Percentiles rank a stretch among this genome's conserved stretches.
These are phyloP conservation scores for Penicillium occitanis DNA, from an alignment of 2,329 filamentous ascomycete species.

Conservation along the genomic window DNA sequence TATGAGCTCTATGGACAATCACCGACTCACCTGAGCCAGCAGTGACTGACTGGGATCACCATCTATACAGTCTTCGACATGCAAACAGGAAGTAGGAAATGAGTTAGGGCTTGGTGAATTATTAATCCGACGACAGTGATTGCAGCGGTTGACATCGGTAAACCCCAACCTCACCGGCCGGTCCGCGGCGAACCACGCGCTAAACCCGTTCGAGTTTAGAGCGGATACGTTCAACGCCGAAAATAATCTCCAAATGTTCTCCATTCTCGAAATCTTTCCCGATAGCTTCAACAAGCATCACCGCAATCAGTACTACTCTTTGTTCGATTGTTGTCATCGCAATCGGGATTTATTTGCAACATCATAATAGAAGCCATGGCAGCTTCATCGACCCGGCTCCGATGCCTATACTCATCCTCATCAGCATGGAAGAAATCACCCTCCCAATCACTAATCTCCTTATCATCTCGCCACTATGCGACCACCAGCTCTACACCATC, in stretches of 20 bases:
- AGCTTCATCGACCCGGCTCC: constrained; percentile 33
- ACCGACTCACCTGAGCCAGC: not conserved
- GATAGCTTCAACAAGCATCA: not conserved
- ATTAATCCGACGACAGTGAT: constrained; percentile 54
- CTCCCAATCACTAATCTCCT: constrained; percentile 23
- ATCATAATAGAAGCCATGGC: constrained; percentile 24
- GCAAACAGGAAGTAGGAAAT: too few species aligned
- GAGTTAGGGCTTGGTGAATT: constrained; percentile 35
- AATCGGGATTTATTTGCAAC: not conserved
- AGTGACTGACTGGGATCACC: not conserved
- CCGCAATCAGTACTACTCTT: not conserved
- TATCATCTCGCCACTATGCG: constrained; percentile 36
- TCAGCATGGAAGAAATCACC: constrained; percentile 23
- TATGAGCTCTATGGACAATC: not conserved
- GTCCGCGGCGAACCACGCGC: constrained; percentile 17
- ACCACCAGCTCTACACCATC: constrained; percentile 26
- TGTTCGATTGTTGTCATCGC: not conserved
- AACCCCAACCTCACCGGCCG: constrained; percentile 2
- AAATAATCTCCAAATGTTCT: constrained; percentile 7
- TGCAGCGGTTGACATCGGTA: constrained; percentile 8
- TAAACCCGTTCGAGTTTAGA: constrained; percentile 2
- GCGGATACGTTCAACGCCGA: not conserved
- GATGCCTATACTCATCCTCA: constrained; percentile 33
- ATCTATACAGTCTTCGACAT: not conserved
- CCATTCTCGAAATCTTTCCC: constrained; percentile 9